Conservation (phyloP, 1,284 basidiomycete genomes). For the Pterulicium gracile region DNA sequence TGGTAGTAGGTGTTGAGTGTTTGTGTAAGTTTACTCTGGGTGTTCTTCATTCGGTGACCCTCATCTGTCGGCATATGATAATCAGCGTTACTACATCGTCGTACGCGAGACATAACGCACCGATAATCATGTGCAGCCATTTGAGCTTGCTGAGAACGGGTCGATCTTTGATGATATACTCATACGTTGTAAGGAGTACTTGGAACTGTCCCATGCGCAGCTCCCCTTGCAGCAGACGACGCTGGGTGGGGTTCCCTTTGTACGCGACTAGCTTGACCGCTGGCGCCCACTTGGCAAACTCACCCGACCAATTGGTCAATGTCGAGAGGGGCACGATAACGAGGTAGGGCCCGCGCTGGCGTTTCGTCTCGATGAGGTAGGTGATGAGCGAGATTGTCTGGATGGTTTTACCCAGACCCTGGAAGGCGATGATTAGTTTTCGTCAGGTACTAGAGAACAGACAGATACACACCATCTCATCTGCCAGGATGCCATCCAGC, state of each 20-base stretch:
- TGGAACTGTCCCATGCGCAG: slow-evolving; percentile 82
- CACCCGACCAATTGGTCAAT: slow-evolving; percentile 96
- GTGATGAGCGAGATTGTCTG: slow-evolving; percentile 95
- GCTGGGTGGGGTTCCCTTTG: slow-evolving; percentile 86
- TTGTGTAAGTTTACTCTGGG: slow-evolving; percentile 88
- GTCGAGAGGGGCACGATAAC: slow-evolving; percentile 98
- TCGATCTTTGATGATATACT: slow-evolving; percentile 98
- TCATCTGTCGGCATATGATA: slow-evolving; percentile 48
- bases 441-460: slow-evolving; percentile 3
- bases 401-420: slow-evolving; percentile 95
- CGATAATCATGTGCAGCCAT: slow-evolving; percentile 99
- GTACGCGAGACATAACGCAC: slow-evolving; percentile 26
- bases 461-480: slow-evolving; percentile 81
- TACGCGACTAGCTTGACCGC: slow-evolving; percentile 79
- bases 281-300: slow-evolving; percentile 98
- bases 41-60: slow-evolving; percentile 99
- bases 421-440: slow-evolving; percentile 13
- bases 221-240: slow-evolving; percentile 65
- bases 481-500: slow-evolving; percentile 92
- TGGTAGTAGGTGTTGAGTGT: slow-evolving; percentile 92
- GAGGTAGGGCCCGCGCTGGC: slow-evolving; percentile 89
- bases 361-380: slow-evolving; percentile 91
- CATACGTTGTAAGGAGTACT: slow-evolving; percentile 94
- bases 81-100: not conserved
- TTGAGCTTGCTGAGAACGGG: slow-evolving; percentile 85